Percentiles rank a stretch among this genome's conserved stretches.
Conservation (phyloP, 2,329 filamentous ascomycete species). For the Botrytis cinerea region DNA sequence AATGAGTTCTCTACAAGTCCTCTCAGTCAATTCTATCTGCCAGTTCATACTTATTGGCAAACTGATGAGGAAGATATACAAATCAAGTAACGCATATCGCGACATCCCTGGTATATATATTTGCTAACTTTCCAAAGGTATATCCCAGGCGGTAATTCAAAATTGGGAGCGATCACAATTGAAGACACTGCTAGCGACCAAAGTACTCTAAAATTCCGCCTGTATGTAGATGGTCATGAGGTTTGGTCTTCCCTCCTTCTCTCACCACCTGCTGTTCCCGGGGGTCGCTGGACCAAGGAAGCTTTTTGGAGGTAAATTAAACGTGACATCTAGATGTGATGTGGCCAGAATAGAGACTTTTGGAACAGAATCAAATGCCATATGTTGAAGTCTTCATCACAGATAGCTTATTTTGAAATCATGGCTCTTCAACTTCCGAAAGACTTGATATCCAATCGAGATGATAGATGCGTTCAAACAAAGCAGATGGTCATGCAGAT, state of each 20-base stretch:
- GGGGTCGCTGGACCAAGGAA: slow-evolving; percentile 37
- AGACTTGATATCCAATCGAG: not conserved
- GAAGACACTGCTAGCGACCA: slow-evolving; percentile 64
- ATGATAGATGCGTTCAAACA: not conserved
- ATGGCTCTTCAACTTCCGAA: not conserved
- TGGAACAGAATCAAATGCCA: not conserved
- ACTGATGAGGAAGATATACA: slow-evolving; percentile 78
- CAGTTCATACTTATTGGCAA: slow-evolving; percentile 80
- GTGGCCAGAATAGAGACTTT: not conserved
- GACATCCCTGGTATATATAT: not conserved
- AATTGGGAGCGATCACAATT: slow-evolving; percentile 84
- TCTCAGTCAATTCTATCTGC: slow-evolving; percentile 90
- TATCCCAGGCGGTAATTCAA: slow-evolving; percentile 81
- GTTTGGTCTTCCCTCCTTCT: slow-evolving; percentile 68
- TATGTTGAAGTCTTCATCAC: not conserved
- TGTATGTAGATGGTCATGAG: slow-evolving; percentile 81
- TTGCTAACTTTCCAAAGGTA: slow-evolving; percentile 54
- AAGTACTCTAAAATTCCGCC: slow-evolving; percentile 74
- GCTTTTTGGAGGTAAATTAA: slow-evolving; percentile 38
- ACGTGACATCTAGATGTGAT: not conserved
- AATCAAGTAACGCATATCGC: slow-evolving; percentile 65
- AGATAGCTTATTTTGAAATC: not conserved
- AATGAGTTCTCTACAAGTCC: slow-evolving; percentile 93
- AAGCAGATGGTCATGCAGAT: not conserved
- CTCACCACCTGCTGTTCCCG: slow-evolving; percentile 45